Conservation (phyloP, 2,329 filamentous ascomycete species). For the Claviceps spartinae region DNA sequence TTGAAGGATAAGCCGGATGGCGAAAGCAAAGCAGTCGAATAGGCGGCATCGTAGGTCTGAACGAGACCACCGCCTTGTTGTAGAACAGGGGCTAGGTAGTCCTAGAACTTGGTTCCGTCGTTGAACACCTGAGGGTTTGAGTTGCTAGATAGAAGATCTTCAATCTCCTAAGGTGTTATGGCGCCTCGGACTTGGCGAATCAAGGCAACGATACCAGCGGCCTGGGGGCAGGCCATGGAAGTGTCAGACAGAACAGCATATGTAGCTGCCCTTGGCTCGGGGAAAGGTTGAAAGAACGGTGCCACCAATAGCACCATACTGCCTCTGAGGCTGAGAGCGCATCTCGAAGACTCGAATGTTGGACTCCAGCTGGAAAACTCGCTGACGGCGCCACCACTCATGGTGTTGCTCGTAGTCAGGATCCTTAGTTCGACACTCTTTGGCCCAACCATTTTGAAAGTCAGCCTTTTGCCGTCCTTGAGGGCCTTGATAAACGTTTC, state of each 20-base stretch:
- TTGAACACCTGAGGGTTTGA: conserved; percentile 37
- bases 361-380: conserved; percentile 46
- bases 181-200: conserved; percentile 38
- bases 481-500: conserved; percentile 30
- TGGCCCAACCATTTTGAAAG: conserved; percentile 28
- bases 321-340: conserved; percentile 40
- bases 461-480: conserved; percentile 28
- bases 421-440: conserved; percentile 10
- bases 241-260: conserved; percentile 40
- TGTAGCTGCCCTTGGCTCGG: conserved; percentile 25
- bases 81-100: conserved; percentile 36
- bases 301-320: conserved; percentile 42
- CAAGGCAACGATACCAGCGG: conserved; percentile 41
- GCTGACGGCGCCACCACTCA: conserved; percentile 37
- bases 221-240: conserved; percentile 46
- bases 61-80: conserved; percentile 50
- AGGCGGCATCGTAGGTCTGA: conserved; percentile 45
- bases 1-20: conserved; percentile 34
- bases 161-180: conserved; percentile 34
- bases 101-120: conserved; percentile 22
- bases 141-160: conserved; percentile 35
- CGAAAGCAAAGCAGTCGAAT: conserved; percentile 34
- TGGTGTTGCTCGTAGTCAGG: conserved; percentile 15
- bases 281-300: conserved; percentile 46
- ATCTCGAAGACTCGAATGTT: conserved; percentile 45